These are phyloP conservation scores for Hypsizygus marmoreus DNA, from an alignment of 768 basidiomycete species.

Conservation along the genomic window DNA sequence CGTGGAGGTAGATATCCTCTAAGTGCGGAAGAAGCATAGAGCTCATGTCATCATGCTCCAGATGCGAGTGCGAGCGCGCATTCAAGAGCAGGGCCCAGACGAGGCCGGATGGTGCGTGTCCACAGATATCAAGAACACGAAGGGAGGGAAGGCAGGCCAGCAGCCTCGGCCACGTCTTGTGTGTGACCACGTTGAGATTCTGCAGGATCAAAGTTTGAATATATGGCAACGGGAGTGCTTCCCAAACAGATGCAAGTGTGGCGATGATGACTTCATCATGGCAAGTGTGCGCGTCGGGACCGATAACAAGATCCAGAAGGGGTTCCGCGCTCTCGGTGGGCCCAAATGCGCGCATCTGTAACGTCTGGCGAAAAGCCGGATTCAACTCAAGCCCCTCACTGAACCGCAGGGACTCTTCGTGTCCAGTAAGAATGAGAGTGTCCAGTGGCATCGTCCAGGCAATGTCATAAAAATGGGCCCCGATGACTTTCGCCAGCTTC, in stretches of 20 bases:
- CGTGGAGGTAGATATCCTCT: conserved; percentile 39
- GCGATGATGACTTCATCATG: conserved; percentile 35
- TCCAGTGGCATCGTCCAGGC: conserved; percentile 25
- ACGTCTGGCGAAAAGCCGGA: conserved; percentile 33
- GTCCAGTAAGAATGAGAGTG: conserved; percentile 31
- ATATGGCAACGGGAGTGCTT: conserved; percentile 31
- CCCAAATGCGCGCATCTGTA: conserved; percentile 35
- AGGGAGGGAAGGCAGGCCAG: conserved; percentile 31
- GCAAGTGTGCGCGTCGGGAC: conserved; percentile 23
- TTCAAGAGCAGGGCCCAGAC: conserved; percentile 42
- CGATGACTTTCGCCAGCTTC: conserved; percentile 28
- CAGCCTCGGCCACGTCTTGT: conserved; percentile 39
- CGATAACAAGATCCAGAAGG: conserved; percentile 33
- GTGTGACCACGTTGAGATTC: conserved; percentile 39
- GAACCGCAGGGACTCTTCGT: conserved; percentile 26
- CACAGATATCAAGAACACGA: conserved; percentile 36
- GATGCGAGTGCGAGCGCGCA: conserved; percentile 29
- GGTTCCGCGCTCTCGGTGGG: conserved; percentile 22
- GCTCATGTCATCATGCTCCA: conserved; percentile 25
- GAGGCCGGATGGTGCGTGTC: conserved; percentile 40
- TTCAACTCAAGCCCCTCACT: conserved; percentile 21
- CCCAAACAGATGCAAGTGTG: conserved; percentile 31
- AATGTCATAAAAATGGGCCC: conserved; percentile 22
- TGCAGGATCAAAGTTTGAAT: conserved; percentile 37
- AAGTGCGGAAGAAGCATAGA: conserved; percentile 33